Evolutionary conservation across 306 rosid genomes (phyloP).

Genomic region (Biancaea sappan): DNA sequence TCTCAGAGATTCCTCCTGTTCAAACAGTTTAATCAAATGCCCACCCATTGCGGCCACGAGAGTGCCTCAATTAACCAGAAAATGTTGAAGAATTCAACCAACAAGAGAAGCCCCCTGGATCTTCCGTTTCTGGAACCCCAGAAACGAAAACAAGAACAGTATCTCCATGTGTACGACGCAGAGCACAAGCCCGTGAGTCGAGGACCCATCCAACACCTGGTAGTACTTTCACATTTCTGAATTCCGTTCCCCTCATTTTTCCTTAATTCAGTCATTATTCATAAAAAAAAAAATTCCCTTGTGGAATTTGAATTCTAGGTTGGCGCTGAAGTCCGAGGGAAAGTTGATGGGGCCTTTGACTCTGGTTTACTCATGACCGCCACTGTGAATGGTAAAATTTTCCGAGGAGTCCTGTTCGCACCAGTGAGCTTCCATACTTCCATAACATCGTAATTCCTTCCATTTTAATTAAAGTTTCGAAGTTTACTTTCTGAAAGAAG

Average conservation of each 20-base stretch:
- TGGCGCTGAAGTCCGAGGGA: conserved; percentile 73
- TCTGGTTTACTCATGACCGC: conserved; percentile 73
- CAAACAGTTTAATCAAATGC: conserved; percentile 37
- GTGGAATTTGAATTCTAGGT: conserved; percentile 45
- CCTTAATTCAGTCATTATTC: background rate
- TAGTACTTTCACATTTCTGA: conserved; percentile 36
- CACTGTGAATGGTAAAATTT: conserved; percentile 62
- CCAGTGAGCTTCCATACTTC: conserved; percentile 53
- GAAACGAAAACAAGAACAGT: conserved; percentile 45
- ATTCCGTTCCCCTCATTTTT: background rate
- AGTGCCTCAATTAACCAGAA: conserved; percentile 32
- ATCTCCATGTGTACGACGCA: conserved; percentile 30
- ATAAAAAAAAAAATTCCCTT: background rate
- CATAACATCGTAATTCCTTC: background rate
- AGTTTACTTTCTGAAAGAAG: conserved; percentile 1
- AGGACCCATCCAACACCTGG: conserved; percentile 53
- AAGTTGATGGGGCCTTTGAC: conserved; percentile 73
- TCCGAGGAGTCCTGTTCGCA: conserved; percentile 74
- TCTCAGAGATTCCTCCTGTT: conserved; percentile 52
- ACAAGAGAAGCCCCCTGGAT: conserved; percentile 47
- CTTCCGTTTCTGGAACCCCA: conserved; percentile 47
- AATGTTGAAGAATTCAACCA: conserved; percentile 28
- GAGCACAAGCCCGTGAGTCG: conserved; percentile 37
- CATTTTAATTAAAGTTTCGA: too few relatives aligned
- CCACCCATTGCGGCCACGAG: conserved; percentile 37